Conservation (phyloP, 1,284 basidiomycete species). For the Cronartium quercuum region DNA sequence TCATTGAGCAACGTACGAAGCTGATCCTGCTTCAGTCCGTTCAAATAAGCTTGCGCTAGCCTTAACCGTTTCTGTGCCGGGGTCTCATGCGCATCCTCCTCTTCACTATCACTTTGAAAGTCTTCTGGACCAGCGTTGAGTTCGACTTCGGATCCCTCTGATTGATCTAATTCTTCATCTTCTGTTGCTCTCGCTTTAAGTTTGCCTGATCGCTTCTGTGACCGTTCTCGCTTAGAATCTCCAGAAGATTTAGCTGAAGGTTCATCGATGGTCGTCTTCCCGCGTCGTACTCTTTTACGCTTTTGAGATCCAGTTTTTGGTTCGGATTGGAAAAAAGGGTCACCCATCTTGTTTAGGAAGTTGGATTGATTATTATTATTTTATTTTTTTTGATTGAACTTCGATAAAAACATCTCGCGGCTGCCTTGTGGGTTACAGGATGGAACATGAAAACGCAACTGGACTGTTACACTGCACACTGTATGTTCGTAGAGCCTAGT, state of each 20-base stretch:
- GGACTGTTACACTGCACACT: too few relatives aligned
- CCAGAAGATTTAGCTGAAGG: neutral
- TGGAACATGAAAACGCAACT: too few relatives aligned
- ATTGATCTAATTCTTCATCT: neutral
- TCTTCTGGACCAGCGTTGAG: constrained; percentile 40
- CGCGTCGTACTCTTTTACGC: neutral
- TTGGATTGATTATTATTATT: neutral
- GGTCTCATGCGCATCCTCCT: constrained; percentile 56
- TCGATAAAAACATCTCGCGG: neutral
- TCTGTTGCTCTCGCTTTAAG: neutral
- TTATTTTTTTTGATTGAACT: neutral
- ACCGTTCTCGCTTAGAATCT: neutral
- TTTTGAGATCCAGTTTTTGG: neutral
- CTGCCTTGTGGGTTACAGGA: constrained; percentile 1
- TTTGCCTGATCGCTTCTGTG: neutral
- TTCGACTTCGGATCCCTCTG: neutral
- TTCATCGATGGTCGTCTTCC: neutral
- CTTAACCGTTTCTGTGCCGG: constrained; percentile 87
- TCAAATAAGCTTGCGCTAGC: constrained; percentile 81
- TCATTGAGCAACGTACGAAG: constrained; percentile 56
- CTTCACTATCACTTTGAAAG: constrained; percentile 42
- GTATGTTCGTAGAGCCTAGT: too few relatives aligned
- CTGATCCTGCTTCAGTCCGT: constrained; percentile 69
- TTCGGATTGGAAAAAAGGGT: neutral
- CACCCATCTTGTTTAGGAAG: neutral